Percentiles rank a stretch among this genome's conserved stretches.
phyloP scores from a whole-genome alignment of 2,329 filamentous ascomycete species.

The Alternaria dauci region DNA sequence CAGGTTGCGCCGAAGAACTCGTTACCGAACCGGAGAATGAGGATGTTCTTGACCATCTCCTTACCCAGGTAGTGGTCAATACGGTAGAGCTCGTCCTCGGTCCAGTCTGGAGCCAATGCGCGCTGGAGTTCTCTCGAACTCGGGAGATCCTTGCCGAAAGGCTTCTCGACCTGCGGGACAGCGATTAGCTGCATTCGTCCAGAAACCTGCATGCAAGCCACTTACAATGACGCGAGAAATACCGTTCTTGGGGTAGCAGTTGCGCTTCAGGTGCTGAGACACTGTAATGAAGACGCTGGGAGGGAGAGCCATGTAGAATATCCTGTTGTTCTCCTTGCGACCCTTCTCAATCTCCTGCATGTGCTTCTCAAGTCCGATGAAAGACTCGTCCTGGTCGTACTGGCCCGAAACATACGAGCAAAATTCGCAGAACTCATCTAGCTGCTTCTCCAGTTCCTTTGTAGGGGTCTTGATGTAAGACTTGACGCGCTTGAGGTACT shows the following conservation, averaged over 20 bases:
- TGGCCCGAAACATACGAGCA: constrained; percentile 97
- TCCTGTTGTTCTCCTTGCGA: constrained; percentile 82
- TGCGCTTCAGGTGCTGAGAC: constrained; percentile 95
- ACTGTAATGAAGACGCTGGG: constrained; percentile 98
- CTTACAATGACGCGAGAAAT: constrained; percentile 93
- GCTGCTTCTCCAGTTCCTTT: constrained; percentile 94
- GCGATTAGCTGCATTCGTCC: constrained; percentile 25
- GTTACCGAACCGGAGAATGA: constrained; percentile 97
- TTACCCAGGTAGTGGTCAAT: constrained; percentile 99
- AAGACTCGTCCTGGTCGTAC: constrained; percentile 97
- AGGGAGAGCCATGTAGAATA: constrained; percentile 99
- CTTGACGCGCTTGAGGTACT: constrained; percentile 92
- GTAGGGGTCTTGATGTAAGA: constrained; percentile 99
- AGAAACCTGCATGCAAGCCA: constrained; percentile 9
- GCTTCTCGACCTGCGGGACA: constrained; percentile 85
- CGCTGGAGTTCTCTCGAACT: constrained; percentile 95
- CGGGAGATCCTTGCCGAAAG: constrained; percentile 94
- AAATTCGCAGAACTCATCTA: constrained; percentile 85
- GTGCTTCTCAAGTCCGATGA: constrained; percentile 84
- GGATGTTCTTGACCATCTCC: constrained; percentile 99
- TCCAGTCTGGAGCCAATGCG: constrained; percentile 96
- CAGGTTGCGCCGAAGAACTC: constrained; percentile 98
- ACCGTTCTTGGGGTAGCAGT: constrained; percentile 91
- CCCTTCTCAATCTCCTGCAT: constrained; percentile 84
- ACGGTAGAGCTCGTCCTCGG: constrained; percentile 97